phyloP scores from a whole-genome alignment of 345 rosid genomes.

The Citrus unshiu region DNA sequence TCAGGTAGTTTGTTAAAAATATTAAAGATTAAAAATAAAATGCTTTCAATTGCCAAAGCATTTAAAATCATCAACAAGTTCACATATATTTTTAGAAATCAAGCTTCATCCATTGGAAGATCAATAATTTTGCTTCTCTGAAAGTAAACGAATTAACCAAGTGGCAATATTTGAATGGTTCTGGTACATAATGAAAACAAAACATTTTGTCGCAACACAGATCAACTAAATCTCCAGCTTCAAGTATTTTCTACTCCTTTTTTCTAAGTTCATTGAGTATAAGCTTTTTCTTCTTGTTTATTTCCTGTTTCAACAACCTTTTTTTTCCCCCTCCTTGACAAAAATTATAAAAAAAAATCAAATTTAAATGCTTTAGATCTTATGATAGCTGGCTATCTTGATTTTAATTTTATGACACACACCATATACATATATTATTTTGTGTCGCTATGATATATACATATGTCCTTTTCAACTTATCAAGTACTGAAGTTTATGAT shows the following conservation, averaged over 20 bases:
- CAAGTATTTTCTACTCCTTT: neutral
- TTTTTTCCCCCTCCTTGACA: neutral
- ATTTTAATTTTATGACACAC: neutral
- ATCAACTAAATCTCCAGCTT: neutral
- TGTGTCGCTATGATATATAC: neutral
- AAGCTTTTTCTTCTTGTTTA: neutral
- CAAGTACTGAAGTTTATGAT: neutral
- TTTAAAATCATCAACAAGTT: too few relatives aligned
- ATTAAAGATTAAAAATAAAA: too few relatives aligned
- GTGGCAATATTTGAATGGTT: neutral
- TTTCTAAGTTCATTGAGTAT: too few relatives aligned
- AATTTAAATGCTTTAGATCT: neutral
- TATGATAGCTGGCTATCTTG: neutral
- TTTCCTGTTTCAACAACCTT: neutral
- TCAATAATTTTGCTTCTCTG: neutral
- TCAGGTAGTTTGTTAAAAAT: too few relatives aligned
- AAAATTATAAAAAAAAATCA: neutral
- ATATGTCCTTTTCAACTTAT: neutral
- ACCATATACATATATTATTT: neutral
- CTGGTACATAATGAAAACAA: neutral
- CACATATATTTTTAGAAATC: too few relatives aligned
- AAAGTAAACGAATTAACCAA: neutral
- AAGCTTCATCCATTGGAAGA: too few relatives aligned
- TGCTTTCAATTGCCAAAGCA: neutral
- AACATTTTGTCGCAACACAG: neutral